Evolutionary conservation across 2,329 filamentous ascomycete genomes (phyloP), one percentile per base, ranked within the genome.

Genomic region (Chaetoscypha palmicola): DNA sequence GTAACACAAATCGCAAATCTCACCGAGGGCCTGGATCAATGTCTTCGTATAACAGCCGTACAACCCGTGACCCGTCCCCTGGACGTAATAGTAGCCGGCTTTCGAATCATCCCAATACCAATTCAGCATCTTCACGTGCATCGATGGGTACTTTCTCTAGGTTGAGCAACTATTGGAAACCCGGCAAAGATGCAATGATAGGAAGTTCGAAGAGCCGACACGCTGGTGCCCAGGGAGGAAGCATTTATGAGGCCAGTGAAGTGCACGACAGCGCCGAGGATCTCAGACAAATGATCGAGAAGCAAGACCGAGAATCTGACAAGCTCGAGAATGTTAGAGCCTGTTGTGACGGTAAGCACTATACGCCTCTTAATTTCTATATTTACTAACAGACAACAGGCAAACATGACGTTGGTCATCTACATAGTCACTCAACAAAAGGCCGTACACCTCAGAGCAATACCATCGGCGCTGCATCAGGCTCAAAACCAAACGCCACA

Each of bases 241-340:
- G 71, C 52, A 73, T 83, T 28, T 81, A 81, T 48, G 62, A 65
- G 23, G 59, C 61, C 24, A 76, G 71, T 50, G 76, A 77, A 56
- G 77, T 79, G 12, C 79, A 83, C 51, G 85, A 91, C 61, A 88
- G 83, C 57, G 86, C 86, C 2, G 88, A 95, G 64, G 88, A 96
- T 60, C 64, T 95, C 45, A 74, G 87, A 45, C 76, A 82, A 51
- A 80, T 90, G 51, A 86, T 91, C 57, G 86, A 91, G 66, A 73
- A 77, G 50, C 82, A 89, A 60, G 83, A 91, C 58, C 72, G 79
- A 42, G 85, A 90, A 54, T 72, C 82, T 20, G 86, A 90, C 60
- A 76, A 82, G 50, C 73, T 97, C 58, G 91, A 97, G 72, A 96
- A 98, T 64, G 92, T 98, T 52, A 76, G 92, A 61, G 90, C 91